Conservation (phyloP, 371 early-diverging fungal genomes). For the Mucor saturninus region DNA sequence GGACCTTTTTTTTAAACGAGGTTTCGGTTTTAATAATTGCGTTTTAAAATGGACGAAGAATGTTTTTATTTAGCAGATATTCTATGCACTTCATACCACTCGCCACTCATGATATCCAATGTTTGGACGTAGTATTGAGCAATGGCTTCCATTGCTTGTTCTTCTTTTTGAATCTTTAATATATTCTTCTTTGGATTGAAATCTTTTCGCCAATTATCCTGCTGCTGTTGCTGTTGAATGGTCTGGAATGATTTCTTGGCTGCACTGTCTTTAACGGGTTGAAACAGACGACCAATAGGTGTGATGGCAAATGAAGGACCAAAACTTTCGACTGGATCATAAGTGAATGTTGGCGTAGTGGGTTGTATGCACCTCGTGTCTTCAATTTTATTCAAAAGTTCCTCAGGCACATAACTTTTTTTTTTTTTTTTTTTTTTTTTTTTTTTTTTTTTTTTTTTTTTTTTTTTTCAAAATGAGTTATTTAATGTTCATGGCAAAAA, state of each 20-base stretch:
- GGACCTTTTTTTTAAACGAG: too few relatives aligned
- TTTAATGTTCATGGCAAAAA: background rate
- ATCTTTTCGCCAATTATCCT: constrained; percentile 44
- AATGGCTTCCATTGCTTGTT: constrained; percentile 43
- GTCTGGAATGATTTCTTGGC: constrained; percentile 38
- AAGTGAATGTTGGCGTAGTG: constrained; percentile 13
- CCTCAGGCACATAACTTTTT: constrained; percentile 34
- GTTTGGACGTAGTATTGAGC: constrained; percentile 48
- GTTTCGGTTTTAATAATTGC: background rate
- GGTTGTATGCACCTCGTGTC: background rate
- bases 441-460: constrained; percentile 27
- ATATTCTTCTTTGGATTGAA: constrained; percentile 45
- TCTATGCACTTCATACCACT: constrained; percentile 48
- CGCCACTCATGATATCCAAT: constrained; percentile 44
- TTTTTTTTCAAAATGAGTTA: constrained; percentile 3
- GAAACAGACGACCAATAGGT: constrained; percentile 28
- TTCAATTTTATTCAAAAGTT: constrained; percentile 18
- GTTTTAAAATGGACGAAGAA: background rate
- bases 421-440: constrained; percentile 3
- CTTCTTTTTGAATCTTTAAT: constrained; percentile 51
- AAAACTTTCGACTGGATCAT: constrained; percentile 30
- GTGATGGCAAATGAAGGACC: constrained; percentile 33
- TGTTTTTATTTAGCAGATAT: background rate
- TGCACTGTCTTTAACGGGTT: too few relatives aligned
- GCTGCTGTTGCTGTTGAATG: constrained; percentile 49